Conservation (phyloP, 495 filamentous ascomycete species). For the Aspergillus nanangensis region DNA sequence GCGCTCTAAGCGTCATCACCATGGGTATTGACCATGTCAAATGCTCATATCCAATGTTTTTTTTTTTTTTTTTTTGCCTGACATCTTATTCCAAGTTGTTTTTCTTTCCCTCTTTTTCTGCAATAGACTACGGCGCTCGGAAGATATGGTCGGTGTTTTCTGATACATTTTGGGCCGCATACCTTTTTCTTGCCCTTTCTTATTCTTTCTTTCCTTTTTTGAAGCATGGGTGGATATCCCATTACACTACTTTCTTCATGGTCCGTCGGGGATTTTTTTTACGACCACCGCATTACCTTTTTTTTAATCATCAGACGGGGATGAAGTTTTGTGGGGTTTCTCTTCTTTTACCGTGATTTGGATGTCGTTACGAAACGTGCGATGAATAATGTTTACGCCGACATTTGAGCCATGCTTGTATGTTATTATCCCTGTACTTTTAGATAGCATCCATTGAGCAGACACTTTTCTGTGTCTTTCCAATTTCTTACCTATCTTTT, state of each 20-base stretch:
- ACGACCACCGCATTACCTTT: not conserved
- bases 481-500: too few species aligned
- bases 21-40: not conserved
- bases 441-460: too few species aligned
- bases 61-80: constrained; percentile 10
- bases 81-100: constrained; percentile 5
- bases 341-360: constrained; percentile 6
- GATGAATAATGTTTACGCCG: constrained; percentile 12
- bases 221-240: constrained; percentile 17
- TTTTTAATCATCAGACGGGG: constrained; percentile 13
- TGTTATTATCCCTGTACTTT: constrained; percentile 14
- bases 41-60: constrained; percentile 9
- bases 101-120: constrained; percentile 13
- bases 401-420: constrained; percentile 14
- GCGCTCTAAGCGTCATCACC: not conserved
- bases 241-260: constrained; percentile 7
- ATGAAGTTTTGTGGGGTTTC: not conserved
- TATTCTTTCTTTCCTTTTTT: constrained; percentile 15
- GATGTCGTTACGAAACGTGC: constrained; percentile 18
- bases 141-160: constrained; percentile 22
- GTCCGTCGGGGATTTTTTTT: not conserved
- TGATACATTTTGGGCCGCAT: constrained; percentile 11
- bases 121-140: constrained; percentile 38
- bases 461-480: too few species aligned
- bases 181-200: constrained; percentile 8